phyloP scores from a whole-genome alignment of 2,329 filamentous ascomycete genomes.

The Penicillium sp. region DNA sequence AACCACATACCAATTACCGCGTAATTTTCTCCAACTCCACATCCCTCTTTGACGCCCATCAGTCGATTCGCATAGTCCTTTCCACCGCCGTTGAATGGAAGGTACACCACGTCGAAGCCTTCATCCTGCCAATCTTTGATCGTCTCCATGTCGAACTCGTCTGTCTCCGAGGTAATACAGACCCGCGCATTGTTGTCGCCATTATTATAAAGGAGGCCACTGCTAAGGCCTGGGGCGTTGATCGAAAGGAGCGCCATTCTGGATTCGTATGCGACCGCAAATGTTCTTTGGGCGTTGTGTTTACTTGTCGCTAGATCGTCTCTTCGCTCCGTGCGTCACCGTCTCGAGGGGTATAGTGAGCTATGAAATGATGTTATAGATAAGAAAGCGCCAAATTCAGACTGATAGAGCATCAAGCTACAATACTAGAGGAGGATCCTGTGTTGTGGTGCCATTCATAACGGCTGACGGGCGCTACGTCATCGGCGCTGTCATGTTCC shows the following conservation, averaged over 20 bases:
- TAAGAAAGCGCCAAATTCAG: neutral
- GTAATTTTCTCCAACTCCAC: constrained; percentile 60
- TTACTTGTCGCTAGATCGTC: neutral
- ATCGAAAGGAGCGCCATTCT: constrained; percentile 36
- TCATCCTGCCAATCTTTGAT: constrained; percentile 58
- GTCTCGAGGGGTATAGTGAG: neutral
- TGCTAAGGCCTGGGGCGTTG: constrained; percentile 29
- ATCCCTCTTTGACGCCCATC: constrained; percentile 51
- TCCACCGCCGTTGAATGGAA: constrained; percentile 53
- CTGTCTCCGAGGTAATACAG: constrained; percentile 35
- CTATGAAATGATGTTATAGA: neutral
- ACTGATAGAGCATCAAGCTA: neutral
- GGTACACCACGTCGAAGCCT: constrained; percentile 59
- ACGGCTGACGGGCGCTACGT: constrained; percentile 14
- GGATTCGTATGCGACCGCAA: neutral
- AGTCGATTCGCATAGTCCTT: constrained; percentile 53
- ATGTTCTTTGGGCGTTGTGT: neutral
- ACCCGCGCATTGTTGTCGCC: constrained; percentile 32
- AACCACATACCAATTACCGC: constrained; percentile 56
- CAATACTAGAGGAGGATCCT: neutral
- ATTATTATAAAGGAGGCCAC: constrained; percentile 36
- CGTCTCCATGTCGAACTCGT: constrained; percentile 53
- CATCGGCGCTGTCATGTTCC: constrained; percentile 9
- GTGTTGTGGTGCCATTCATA: neutral
- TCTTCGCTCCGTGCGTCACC: neutral